phyloP scores from a whole-genome alignment of 2,329 filamentous ascomycete species.

The Elsinoe perseae region DNA sequence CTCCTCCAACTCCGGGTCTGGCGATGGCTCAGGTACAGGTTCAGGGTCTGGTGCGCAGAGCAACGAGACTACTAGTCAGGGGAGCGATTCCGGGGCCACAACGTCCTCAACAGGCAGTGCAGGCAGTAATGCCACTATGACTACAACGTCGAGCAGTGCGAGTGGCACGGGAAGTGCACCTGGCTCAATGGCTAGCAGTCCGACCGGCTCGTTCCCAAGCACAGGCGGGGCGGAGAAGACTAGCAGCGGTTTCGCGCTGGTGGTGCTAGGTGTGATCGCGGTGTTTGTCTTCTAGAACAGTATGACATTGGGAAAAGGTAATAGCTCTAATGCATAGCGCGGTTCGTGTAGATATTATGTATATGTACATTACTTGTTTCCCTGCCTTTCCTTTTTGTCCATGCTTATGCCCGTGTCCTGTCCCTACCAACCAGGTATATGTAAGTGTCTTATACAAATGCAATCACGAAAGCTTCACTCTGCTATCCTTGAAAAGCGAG shows the following conservation, averaged over 20 bases:
- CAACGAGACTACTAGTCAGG: background rate
- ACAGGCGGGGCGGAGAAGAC: slow-evolving; percentile 2
- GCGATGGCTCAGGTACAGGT: background rate
- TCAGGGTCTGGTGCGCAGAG: background rate
- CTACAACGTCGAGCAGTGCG: background rate
- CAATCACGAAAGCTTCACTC: background rate
- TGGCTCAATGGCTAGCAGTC: slow-evolving; percentile 1
- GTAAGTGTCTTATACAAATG: background rate
- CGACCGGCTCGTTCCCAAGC: background rate
- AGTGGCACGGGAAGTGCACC: background rate
- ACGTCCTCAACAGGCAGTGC: background rate
- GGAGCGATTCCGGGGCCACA: background rate
- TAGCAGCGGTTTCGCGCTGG: background rate
- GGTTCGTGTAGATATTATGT: background rate
- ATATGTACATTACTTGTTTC: background rate
- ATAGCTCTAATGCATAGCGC: background rate
- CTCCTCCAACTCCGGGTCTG: too few relatives aligned
- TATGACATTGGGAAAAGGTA: background rate
- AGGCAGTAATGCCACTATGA: background rate
- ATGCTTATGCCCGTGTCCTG: too few relatives aligned
- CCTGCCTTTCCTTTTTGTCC: background rate
- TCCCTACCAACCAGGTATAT: too few relatives aligned
- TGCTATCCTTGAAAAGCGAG: background rate
- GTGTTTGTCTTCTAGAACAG: background rate
- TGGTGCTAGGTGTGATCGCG: background rate